phyloP scores from a whole-genome alignment of 768 basidiomycete genomes.

The Boletus reticuloceps region DNA sequence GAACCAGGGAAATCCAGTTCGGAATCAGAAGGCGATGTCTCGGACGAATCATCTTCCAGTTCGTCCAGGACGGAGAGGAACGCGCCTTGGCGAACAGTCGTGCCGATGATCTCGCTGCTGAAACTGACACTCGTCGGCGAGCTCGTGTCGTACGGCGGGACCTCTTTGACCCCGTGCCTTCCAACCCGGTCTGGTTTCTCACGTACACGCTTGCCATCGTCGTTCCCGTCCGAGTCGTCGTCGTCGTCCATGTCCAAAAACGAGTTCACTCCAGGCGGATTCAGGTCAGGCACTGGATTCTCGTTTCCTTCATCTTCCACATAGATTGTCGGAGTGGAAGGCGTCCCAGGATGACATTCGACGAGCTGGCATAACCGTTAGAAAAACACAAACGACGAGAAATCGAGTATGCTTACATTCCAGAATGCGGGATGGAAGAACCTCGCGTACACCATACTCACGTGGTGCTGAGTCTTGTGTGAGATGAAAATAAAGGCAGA shows the following conservation, averaged over 20 bases:
- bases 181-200: neutral
- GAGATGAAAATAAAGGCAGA: neutral
- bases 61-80: slow-evolving; percentile 14
- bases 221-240: neutral
- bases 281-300: slow-evolving; percentile 1
- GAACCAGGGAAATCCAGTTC: neutral
- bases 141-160: slow-evolving; percentile 16
- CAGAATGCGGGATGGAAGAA: slow-evolving; percentile 25
- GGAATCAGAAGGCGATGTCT: neutral
- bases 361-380: slow-evolving; percentile 5
- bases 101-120: slow-evolving; percentile 13
- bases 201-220: neutral
- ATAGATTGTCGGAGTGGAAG: slow-evolving; percentile 13
- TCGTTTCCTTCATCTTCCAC: slow-evolving; percentile 18
- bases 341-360: slow-evolving; percentile 13
- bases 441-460: slow-evolving; percentile 21
- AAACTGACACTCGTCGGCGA: slow-evolving; percentile 2
- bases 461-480: slow-evolving; percentile 5
- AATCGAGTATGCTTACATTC: slow-evolving; percentile 3
- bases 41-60: neutral
- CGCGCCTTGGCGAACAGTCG: slow-evolving; percentile 1
- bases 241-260: slow-evolving; percentile 13
- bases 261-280: slow-evolving; percentile 9
- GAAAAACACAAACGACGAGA: neutral
- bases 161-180: neutral